phyloP scores from a whole-genome alignment of 106 monocot genomes.

The Phalaenopsis equestris region DNA sequence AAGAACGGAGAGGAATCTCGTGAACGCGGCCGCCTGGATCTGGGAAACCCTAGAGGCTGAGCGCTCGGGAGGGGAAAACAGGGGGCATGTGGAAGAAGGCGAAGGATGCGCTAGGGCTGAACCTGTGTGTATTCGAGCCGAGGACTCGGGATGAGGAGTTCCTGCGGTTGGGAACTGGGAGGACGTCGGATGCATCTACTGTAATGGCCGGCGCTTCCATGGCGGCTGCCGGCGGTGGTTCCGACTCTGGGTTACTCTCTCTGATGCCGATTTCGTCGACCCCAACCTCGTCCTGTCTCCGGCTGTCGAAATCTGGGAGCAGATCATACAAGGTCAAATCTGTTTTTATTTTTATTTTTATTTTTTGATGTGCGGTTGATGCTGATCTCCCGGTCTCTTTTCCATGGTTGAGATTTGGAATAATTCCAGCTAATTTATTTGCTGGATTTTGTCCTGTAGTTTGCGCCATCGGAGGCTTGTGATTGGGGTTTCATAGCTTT shows the following conservation, averaged over 20 bases:
- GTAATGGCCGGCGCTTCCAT: not conserved
- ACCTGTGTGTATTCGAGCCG: slow-evolving; percentile 5
- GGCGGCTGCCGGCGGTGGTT: not conserved
- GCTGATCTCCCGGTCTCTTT: not conserved
- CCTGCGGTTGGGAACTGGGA: not conserved
- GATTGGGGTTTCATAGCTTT: not conserved
- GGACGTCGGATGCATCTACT: not conserved
- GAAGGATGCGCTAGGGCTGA: slow-evolving; percentile 10
- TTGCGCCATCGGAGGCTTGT: not conserved
- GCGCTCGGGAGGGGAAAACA: not conserved
- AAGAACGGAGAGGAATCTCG: not conserved
- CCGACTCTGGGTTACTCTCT: not conserved
- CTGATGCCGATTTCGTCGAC: not conserved
- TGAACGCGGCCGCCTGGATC: not conserved
- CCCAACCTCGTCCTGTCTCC: not conserved
- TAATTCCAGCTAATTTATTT: not conserved
- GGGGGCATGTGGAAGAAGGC: slow-evolving; percentile 10
- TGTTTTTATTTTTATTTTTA: not conserved
- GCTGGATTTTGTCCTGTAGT: slow-evolving; percentile 1
- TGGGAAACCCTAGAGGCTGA: not conserved
- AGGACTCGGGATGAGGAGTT: slow-evolving; percentile 4
- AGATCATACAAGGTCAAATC: slow-evolving; percentile 1
- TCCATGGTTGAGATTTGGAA: not conserved
- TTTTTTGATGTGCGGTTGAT: not conserved
- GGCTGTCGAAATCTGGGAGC: not conserved